Evolutionary conservation across 805 yeast genomes (phyloP).

Genomic region (Schwanniomyces occidentalis): DNA sequence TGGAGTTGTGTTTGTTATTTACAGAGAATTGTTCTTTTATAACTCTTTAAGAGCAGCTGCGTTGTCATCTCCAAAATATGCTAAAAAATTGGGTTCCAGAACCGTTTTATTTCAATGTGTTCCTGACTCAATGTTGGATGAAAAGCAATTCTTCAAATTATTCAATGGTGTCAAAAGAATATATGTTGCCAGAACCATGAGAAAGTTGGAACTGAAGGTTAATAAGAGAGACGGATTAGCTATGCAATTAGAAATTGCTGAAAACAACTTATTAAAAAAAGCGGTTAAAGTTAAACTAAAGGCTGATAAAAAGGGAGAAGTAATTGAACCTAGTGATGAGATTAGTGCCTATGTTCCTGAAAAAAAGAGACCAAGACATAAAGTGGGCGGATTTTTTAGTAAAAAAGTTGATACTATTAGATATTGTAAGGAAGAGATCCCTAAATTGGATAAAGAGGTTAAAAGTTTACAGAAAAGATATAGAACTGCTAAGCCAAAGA

Average conservation of each 20-base stretch:
- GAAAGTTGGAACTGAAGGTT: constrained; percentile 56
- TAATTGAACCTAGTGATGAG: constrained; percentile 46
- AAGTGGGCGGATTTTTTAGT: constrained; percentile 43
- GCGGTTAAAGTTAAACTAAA: constrained; percentile 67
- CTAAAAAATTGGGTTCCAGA: constrained; percentile 71
- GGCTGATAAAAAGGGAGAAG: constrained; percentile 63
- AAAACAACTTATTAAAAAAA: constrained; percentile 52
- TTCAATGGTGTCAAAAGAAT: constrained; percentile 82
- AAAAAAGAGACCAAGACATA: constrained; percentile 66
- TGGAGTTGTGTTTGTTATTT: constrained; percentile 65
- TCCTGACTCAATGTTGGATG: constrained; percentile 71
- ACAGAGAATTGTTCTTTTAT: constrained; percentile 80
- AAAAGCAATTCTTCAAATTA: constrained; percentile 67
- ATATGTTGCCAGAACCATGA: constrained; percentile 72
- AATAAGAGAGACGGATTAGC: constrained; percentile 61
- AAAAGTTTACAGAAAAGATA: constrained; percentile 52
- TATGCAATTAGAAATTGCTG: constrained; percentile 63
- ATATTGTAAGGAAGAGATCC: constrained; percentile 56
- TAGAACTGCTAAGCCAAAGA: constrained; percentile 58
- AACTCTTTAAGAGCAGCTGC: constrained; percentile 75
- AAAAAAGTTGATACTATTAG: constrained; percentile 63
- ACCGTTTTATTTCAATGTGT: constrained; percentile 84
- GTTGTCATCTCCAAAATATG: constrained; percentile 77
- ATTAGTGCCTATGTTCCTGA: constrained; percentile 60
- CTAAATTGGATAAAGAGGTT: constrained; percentile 57